phyloP scores from a whole-genome alignment of 202 grass and related monocot species.

The Eragrostis tef region DNA sequence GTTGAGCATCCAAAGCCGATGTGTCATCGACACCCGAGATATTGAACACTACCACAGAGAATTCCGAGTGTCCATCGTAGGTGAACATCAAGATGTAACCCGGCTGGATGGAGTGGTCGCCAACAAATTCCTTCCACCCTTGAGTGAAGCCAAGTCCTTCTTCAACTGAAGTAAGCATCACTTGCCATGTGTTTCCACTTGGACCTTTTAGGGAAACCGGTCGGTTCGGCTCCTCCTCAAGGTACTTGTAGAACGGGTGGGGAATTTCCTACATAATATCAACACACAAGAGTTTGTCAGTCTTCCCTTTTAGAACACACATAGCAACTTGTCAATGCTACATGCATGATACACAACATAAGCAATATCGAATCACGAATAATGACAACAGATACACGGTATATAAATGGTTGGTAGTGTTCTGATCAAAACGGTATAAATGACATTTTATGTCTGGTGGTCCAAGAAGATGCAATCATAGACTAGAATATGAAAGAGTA shows the following conservation, averaged over 20 bases:
- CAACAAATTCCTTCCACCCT: conserved; percentile 79
- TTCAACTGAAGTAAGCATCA: conserved; percentile 49
- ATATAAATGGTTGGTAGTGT: too few species aligned
- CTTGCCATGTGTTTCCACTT: conserved; percentile 66
- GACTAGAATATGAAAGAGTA: too few species aligned
- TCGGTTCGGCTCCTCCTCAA: conserved; percentile 54
- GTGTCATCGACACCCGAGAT: conserved; percentile 53
- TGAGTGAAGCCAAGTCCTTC: conserved; percentile 48
- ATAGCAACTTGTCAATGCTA: not conserved
- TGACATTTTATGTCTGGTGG: not conserved
- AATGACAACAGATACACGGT: too few species aligned
- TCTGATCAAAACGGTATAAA: too few species aligned
- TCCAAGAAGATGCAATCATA: not conserved
- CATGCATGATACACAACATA: not conserved
- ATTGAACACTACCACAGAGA: conserved; percentile 69
- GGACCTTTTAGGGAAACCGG: conserved; percentile 59
- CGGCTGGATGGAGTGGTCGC: conserved; percentile 58
- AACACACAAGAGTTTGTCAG: conserved; percentile 27
- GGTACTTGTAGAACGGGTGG: conserved; percentile 55
- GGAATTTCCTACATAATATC: conserved; percentile 71
- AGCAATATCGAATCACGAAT: too few species aligned
- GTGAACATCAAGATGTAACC: conserved; percentile 72
- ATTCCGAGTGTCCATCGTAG: conserved; percentile 53
- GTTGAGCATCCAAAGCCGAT: conserved; percentile 49
- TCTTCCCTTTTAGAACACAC: not conserved